These are phyloP conservation scores for Melaleuca alternifolia DNA, from an alignment of 345 rosid species.

Conservation along the genomic window DNA sequence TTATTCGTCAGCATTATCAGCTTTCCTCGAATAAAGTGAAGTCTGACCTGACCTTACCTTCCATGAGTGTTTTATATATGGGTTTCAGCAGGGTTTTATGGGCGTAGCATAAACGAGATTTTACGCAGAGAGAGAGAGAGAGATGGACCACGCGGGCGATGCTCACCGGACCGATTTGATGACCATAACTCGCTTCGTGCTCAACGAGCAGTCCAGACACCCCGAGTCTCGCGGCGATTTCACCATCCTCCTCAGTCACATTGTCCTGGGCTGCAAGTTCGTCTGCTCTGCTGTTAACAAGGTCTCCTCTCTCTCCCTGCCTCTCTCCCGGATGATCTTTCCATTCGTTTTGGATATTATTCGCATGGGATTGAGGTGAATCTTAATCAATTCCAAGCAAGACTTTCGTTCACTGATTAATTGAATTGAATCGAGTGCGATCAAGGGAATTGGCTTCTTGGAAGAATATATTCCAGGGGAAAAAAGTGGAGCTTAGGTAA, in stretches of 20 bases:
- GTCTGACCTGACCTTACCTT: not conserved
- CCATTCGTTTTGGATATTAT: not conserved
- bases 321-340: not conserved
- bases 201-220: constrained; percentile 81
- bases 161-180: constrained; percentile 89
- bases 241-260: constrained; percentile 81
- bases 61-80: not conserved
- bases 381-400: not conserved
- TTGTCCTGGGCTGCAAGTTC: constrained; percentile 97
- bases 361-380: not conserved
- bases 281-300: constrained; percentile 93
- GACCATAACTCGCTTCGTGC: constrained; percentile 84
- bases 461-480: not conserved
- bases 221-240: constrained; percentile 98
- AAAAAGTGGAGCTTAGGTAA: not conserved
- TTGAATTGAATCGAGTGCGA: not conserved
- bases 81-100: too few species aligned
- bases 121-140: not conserved
- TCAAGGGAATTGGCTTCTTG: not conserved
- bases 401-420: not conserved
- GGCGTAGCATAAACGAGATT: too few species aligned
- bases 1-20: not conserved
- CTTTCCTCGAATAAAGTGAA: constrained; percentile 21
- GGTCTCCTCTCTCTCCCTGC: constrained; percentile 20
- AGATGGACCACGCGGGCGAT: constrained; percentile 87